Conservation (phyloP, 495 filamentous ascomycete genomes). For the Neurospora sp. region DNA sequence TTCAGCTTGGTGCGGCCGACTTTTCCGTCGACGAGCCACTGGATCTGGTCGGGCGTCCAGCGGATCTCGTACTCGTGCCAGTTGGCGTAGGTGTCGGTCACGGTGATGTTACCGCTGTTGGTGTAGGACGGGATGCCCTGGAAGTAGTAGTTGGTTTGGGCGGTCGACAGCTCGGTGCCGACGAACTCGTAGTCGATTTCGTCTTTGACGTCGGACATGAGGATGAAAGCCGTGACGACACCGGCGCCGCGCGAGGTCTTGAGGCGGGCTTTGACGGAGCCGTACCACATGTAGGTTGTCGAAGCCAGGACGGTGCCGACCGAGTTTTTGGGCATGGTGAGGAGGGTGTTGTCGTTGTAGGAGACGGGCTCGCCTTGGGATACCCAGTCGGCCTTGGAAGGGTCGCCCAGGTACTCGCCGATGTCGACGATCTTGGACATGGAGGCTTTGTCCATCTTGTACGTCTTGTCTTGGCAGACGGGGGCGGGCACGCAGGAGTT, state of each 20-base stretch:
- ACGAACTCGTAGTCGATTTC: slow-evolving; percentile 97
- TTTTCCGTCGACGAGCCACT: slow-evolving; percentile 76
- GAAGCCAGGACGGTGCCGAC: slow-evolving; percentile 82
- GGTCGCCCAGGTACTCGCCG: slow-evolving; percentile 74
- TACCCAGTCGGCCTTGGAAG: slow-evolving; percentile 74
- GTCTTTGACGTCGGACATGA: slow-evolving; percentile 89
- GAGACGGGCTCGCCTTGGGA: slow-evolving; percentile 62
- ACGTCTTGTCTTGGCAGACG: slow-evolving; percentile 62
- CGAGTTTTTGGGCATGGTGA: slow-evolving; percentile 78
- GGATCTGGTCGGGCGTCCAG: slow-evolving; percentile 77
- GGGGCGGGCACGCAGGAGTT: slow-evolving; percentile 83
- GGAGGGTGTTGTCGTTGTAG: slow-evolving; percentile 53
- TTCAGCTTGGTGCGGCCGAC: slow-evolving; percentile 63
- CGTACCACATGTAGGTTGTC: slow-evolving; percentile 94
- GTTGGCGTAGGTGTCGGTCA: slow-evolving; percentile 63
- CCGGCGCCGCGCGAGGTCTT: slow-evolving; percentile 78
- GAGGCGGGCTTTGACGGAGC: slow-evolving; percentile 74
- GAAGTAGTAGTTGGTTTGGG: slow-evolving; percentile 94
- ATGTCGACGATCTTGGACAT: slow-evolving; percentile 60
- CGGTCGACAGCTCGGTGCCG: slow-evolving; percentile 62
- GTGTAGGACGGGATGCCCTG: slow-evolving; percentile 83
- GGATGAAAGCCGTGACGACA: slow-evolving; percentile 92
- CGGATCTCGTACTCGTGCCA: slow-evolving; percentile 89
- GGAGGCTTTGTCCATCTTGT: slow-evolving; percentile 49
- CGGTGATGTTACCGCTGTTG: slow-evolving; percentile 60